These are phyloP conservation scores for Moesziomyces antarcticus DNA, from an alignment of 1,284 basidiomycete genomes.

Conservation along the genomic window DNA sequence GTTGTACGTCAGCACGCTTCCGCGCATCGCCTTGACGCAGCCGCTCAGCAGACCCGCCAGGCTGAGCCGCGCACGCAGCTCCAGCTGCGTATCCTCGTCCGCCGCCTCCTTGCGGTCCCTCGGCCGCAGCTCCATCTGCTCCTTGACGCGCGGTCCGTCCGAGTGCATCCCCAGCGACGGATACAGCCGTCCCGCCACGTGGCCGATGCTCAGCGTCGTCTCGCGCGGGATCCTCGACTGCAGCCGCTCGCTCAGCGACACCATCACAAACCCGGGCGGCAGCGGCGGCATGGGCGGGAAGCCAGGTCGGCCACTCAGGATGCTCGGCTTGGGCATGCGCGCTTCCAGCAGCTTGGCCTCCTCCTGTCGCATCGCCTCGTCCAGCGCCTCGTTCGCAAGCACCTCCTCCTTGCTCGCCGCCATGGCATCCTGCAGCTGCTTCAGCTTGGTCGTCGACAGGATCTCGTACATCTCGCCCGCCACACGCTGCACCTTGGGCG, in stretches of 20 bases:
- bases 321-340: constrained; percentile 33
- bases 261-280: constrained; percentile 38
- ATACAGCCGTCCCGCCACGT: constrained; percentile 41
- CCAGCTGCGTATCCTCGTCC: constrained; percentile 44
- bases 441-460: constrained; percentile 28
- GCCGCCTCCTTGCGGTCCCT: constrained; percentile 22
- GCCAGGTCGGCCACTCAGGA: constrained; percentile 27
- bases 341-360: constrained; percentile 21
- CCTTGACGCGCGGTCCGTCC: constrained; percentile 41
- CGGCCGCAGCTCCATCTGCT: constrained; percentile 27
- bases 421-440: constrained; percentile 17
- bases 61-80: constrained; percentile 36
- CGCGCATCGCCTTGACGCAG: constrained; percentile 48
- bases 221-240: constrained; percentile 31
- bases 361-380: constrained; percentile 21
- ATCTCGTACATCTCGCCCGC: constrained; percentile 45
- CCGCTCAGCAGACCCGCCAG: constrained; percentile 36
- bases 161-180: constrained; percentile 42
- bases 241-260: constrained; percentile 36
- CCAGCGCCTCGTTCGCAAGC: constrained; percentile 15
- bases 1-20: constrained; percentile 15
- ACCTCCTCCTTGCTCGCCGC: constrained; percentile 13
- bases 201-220: constrained; percentile 23
- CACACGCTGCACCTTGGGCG: constrained; percentile 22
- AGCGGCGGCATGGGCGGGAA: constrained; percentile 45